A percentile compares a stretch with the other conserved stretches of the same genome.
Evolutionary conservation across 164 flowering plant genomes (phyloP).

Genomic region (Nymphaea colorata): DNA sequence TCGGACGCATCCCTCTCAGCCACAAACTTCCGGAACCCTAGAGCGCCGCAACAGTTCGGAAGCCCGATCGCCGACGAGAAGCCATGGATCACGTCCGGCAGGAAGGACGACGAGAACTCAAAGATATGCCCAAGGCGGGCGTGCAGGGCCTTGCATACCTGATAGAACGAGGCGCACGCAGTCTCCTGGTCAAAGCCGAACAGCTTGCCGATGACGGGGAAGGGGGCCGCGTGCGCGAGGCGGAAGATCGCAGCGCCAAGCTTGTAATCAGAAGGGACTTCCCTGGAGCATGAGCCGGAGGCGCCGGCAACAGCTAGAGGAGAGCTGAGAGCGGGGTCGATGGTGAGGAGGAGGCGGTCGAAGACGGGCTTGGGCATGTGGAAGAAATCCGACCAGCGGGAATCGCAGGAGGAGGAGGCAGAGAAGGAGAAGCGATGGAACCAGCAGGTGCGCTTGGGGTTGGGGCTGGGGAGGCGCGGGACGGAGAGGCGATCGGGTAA

Average conservation of each 20-base stretch:
- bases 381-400: conserved; percentile 39
- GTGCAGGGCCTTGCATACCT: conserved; percentile 42
- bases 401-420: conserved; percentile 17
- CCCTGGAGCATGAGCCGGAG: conserved; percentile 6
- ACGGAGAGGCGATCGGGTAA: conserved; percentile 3
- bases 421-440: conserved; percentile 39
- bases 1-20: conserved; percentile 17
- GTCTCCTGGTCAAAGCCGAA: conserved; percentile 38
- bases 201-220: conserved; percentile 32
- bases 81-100: conserved; percentile 5
- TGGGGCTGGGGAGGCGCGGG: conserved; percentile 5
- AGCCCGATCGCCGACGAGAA: conserved; percentile 10
- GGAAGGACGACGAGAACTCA: conserved; percentile 24
- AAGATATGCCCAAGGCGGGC: conserved; percentile 40
- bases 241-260: conserved; percentile 57
- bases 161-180: conserved; percentile 48
- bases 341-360: conserved; percentile 28
- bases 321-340: conserved; percentile 22
- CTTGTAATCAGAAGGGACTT: conserved; percentile 21
- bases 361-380: conserved; percentile 52
- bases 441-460: conserved; percentile 19
- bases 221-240: conserved; percentile 51
- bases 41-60: conserved; percentile 63
- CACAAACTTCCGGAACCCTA: conserved; percentile 38
- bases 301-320: not conserved